Conservation (phyloP, 345 rosid genomes). For the Kernera saxatilis region DNA sequence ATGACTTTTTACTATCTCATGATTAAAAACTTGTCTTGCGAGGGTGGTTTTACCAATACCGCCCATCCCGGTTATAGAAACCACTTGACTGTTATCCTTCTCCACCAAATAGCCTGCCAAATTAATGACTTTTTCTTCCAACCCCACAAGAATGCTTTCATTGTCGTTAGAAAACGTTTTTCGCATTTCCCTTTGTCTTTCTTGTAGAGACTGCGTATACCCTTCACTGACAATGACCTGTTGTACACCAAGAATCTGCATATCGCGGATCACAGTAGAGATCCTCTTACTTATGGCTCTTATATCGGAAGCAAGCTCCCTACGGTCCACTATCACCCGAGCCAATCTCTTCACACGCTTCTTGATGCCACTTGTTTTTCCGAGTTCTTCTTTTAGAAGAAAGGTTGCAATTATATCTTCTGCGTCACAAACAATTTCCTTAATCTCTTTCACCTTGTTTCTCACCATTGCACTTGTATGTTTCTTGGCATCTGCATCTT, state of each 20-base stretch:
- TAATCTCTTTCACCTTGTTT: conserved; percentile 25
- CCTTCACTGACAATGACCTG: background rate
- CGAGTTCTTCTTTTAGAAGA: background rate
- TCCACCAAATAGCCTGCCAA: conserved; percentile 20
- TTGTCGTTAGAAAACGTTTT: conserved; percentile 4
- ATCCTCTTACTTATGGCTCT: background rate
- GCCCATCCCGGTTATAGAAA: conserved; percentile 43
- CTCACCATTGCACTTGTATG: conserved; percentile 24
- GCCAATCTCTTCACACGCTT: background rate
- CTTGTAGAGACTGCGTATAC: background rate
- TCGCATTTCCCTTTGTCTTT: background rate
- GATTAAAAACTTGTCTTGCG: conserved; percentile 25
- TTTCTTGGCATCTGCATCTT: conserved; percentile 34
- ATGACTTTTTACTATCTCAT: background rate
- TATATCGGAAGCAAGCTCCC: background rate
- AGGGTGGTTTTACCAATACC: conserved; percentile 52
- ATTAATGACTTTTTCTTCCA: background rate
- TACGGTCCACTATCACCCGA: background rate
- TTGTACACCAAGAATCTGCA: background rate
- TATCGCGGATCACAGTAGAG: background rate
- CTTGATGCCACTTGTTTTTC: background rate
- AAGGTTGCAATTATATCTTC: conserved; percentile 28
- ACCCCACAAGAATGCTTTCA: conserved; percentile 33
- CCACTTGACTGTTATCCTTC: conserved; percentile 11
- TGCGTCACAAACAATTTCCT: conserved; percentile 16